Percentiles rank a stretch among this genome's conserved stretches.
phyloP scores from a whole-genome alignment of 1,139 yeast species.

The Taphrina wiesneri region DNA sequence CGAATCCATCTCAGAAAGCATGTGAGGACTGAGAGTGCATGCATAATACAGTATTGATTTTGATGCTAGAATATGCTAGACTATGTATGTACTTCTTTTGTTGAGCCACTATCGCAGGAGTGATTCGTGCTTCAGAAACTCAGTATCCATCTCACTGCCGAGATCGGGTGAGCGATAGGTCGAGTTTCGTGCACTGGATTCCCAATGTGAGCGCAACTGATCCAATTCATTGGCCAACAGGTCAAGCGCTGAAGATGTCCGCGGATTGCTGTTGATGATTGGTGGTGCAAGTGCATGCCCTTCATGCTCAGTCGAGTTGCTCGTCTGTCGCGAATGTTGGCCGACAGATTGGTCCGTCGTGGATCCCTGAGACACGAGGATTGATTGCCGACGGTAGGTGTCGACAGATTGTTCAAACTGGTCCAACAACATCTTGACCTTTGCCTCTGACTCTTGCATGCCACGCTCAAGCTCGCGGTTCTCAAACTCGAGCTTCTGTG shows the following conservation, averaged over 20 bases:
- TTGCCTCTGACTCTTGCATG: conserved; percentile 33
- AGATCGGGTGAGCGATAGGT: neutral
- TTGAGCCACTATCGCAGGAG: neutral
- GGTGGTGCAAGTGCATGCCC: conserved; percentile 12
- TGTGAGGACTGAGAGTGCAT: neutral
- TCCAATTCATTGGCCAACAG: conserved; percentile 35
- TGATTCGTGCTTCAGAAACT: neutral
- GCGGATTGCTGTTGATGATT: neutral
- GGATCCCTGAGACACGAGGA: neutral
- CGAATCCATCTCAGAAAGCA: too few relatives aligned
- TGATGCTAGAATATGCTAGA: neutral
- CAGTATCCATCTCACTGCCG: neutral
- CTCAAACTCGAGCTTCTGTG: conserved; percentile 32
- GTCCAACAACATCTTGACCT: conserved; percentile 34
- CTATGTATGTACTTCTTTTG: neutral
- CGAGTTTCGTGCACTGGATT: neutral
- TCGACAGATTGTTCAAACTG: conserved; percentile 33
- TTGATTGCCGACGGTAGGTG: conserved; percentile 29
- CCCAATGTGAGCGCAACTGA: conserved; percentile 33
- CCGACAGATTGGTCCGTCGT: neutral
- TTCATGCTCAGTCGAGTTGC: neutral
- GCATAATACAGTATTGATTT: neutral
- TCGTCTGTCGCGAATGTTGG: neutral
- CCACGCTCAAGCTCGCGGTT: conserved; percentile 32
- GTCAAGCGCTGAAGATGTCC: conserved; percentile 33